Base-by-base conservation (phyloP, 2,329 filamentous ascomycete genomes). In the Nothomitra cinnamomea region DNA sequence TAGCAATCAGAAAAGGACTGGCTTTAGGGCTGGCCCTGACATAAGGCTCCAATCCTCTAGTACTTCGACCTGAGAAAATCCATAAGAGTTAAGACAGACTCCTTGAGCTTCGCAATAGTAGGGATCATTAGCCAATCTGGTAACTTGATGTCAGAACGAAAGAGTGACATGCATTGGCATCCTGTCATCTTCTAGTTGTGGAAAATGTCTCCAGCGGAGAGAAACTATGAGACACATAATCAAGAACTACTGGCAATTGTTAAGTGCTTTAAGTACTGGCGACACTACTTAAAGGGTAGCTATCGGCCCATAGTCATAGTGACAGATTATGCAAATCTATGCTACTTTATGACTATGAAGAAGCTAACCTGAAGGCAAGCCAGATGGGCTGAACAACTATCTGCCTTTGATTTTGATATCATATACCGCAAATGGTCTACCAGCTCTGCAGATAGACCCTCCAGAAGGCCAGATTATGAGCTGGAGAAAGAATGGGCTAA, bases 1-100 rank as follows among this genome's bases (percentile, higher is more conserved):
- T n/a, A n/a, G n/a, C n/a, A 32, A 32, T 4, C 28, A 32, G 28
- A 4, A 10, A 32, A 32, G 28, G 28, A 4, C 4, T 13, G 10
- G n/a, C 41, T 65, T 5, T 66, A 49, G 10, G 55, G 47, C 32
- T n/a, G n/a, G 56, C 12, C 67, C 66, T 56, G 63, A 66, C 15
- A 42, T n/a, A 56, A 13, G 43, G 47, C 3, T 2, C 55, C 51
- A 4, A 56, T 64, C 2, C 17, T 62, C 2, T 12, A 12, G 0
- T 47, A 60, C 10, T 60, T 49, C 51, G 53, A 62, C 49, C 55
- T 50, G 0, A 48, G 52, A 7, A 55, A 54, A 52, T 24, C 38
- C 28, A 59, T 56, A 3, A 45, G 58, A 4, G 25, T 65, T 0
- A 54, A 65, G 53, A 59, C 56, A 0, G 56, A 65, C 25, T 47